These are phyloP conservation scores for Ormosia semicastrata DNA, from an alignment of 306 rosid genomes.

Conservation along the genomic window DNA sequence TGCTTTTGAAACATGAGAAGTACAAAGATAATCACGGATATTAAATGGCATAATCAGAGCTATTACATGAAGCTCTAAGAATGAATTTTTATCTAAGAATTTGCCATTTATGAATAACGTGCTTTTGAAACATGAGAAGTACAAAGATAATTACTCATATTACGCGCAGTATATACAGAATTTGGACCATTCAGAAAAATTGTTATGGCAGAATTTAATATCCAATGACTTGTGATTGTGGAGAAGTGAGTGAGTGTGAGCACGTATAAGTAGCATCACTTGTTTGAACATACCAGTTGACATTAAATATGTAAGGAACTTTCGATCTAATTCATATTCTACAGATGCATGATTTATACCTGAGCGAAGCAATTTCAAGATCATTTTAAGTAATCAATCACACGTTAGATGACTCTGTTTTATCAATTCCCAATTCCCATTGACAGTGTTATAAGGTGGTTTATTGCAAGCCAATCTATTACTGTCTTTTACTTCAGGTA, in stretches of 20 bases:
- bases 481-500: background rate
- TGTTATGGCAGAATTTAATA: background rate
- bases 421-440: background rate
- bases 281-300: background rate
- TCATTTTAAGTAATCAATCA: background rate
- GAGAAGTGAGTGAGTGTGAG: background rate
- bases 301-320: background rate
- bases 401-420: background rate
- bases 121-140: background rate
- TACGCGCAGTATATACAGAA: background rate
- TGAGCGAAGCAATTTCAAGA: background rate
- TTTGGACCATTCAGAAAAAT: background rate
- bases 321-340: background rate
- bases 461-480: background rate
- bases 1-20: no score
- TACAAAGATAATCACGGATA: no score
- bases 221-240: background rate
- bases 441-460: background rate
- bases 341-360: background rate
- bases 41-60: background rate
- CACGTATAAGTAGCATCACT: background rate
- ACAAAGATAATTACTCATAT: background rate
- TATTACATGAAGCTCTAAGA: background rate
- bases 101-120: background rate
- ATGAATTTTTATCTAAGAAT: background rate